These are phyloP conservation scores for Triticum dicoccoides DNA, from an alignment of 176 grass and related monocot genomes.

Conservation along the genomic window DNA sequence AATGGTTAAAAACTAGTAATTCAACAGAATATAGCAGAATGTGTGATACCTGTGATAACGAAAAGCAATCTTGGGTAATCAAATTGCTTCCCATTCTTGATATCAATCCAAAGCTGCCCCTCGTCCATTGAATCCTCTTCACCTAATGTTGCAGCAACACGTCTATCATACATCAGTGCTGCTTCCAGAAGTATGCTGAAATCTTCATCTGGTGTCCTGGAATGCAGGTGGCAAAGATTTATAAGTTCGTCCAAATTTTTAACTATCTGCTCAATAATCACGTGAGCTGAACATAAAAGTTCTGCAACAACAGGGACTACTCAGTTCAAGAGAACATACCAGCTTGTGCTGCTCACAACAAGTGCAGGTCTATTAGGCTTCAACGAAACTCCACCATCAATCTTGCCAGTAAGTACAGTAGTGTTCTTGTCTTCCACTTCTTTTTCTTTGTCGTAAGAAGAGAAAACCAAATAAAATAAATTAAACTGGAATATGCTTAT, in stretches of 20 bases:
- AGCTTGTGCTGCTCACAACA: conserved; percentile 97
- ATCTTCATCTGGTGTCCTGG: conserved; percentile 96
- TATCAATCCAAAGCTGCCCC: conserved; percentile 71
- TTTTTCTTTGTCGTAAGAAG: conserved; percentile 41
- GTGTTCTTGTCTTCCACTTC: conserved; percentile 23
- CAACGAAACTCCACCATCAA: conserved; percentile 47
- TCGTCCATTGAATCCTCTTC: conserved; percentile 90
- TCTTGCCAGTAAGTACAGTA: conserved; percentile 50
- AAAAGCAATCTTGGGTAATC: conserved; percentile 83
- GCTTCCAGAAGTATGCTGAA: conserved; percentile 97
- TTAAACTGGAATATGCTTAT: conserved; percentile 15
- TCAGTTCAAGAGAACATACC: conserved; percentile 52
- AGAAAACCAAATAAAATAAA: conserved; percentile 6
- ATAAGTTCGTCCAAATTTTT: background rate
- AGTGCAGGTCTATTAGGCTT: conserved; percentile 82
- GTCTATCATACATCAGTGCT: conserved; percentile 91
- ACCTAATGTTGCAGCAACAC: conserved; percentile 68
- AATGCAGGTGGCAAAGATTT: conserved; percentile 21
- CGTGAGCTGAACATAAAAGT: background rate
- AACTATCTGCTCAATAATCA: conserved; percentile 4
- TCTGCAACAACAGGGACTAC: background rate
- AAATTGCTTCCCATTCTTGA: conserved; percentile 61
- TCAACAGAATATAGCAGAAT: conserved; percentile 22
- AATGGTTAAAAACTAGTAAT: conserved; percentile 5
- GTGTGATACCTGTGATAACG: conserved; percentile 79